Base-by-base conservation (phyloP, 1,284 basidiomycete genomes). In the Cryptococcus hybrid region DNA sequence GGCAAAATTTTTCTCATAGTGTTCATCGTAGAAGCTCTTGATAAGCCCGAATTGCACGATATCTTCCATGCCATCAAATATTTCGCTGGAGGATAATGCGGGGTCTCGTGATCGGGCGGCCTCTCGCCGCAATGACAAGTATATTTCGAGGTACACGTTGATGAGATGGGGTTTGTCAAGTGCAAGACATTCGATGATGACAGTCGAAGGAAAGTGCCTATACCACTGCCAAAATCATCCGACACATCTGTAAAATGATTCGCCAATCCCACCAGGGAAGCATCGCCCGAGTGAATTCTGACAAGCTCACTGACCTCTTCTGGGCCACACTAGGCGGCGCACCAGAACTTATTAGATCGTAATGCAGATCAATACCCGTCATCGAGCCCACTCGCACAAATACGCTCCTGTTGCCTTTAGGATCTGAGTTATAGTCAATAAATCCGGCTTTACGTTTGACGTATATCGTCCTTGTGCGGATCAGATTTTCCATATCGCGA, bases 391-490 rank as follows among this genome's bases (percentile, higher is more conserved):
- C 89, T 85, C 50, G 88, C 84, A 51, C 90, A 85, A 73, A 92
- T 9, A 97, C 82, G 74, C 90, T 92, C 49, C 92, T 84, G 65
- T 90, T 92, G 6, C 94, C 94, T 62, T 89, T 86, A 0, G 94
- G 91, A 77, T 98, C 95, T 65, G 92, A 89, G 9, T 87, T 86
- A 69, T 98, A 98, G 72, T 90, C 90, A 47, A 97, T 81, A 75
- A 93, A 94, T 0, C 92, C 93, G 0, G 91, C 88, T 47, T 91
- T 85, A 18, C 94, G 87, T 77, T 98, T 95, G 57, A 98, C 94
- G 64, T 85, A 92, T 18, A 97, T 80, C 0, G 89, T 94, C 64
- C 91, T 88, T 56, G 84, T 88, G 45, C 81, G 82, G 38, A 94
- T 77, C 37, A 96, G 82, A 6, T 82, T 82, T 44, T 84, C 83